phyloP scores from a whole-genome alignment of 805 yeast species.

The Wickerhamiella allomyrinae region DNA sequence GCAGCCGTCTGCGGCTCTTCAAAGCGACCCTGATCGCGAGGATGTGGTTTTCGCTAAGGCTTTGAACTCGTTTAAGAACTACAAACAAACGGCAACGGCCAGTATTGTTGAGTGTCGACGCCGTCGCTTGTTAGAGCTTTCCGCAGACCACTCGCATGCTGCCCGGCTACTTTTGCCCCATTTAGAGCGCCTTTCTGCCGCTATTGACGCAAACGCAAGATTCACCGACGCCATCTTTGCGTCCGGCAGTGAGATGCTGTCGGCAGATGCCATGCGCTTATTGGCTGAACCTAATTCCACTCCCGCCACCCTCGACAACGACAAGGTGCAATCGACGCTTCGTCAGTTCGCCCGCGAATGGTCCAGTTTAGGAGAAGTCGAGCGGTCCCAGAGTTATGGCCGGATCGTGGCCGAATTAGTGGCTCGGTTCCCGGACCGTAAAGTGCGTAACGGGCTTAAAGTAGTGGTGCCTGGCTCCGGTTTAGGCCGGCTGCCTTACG shows the following conservation, averaged over 20 bases:
- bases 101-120: not conserved
- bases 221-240: not conserved
- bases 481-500: constrained; percentile 67
- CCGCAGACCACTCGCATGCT: not conserved
- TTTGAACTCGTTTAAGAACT: not conserved
- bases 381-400: constrained; percentile 39
- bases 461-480: constrained; percentile 86
- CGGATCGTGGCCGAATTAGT: constrained; percentile 34
- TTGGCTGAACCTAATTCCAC: not conserved
- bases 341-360: constrained; percentile 72
- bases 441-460: constrained; percentile 7
- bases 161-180: not conserved
- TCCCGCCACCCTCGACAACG: constrained; percentile 28
- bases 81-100: not conserved
- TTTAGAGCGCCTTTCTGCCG: not conserved
- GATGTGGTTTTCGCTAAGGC: not conserved
- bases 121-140: not conserved
- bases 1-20: too few species aligned
- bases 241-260: not conserved
- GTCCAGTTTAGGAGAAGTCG: constrained; percentile 40
- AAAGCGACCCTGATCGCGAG: too few species aligned
- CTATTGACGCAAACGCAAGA: not conserved
- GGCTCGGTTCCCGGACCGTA: not conserved
- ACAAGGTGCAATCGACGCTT: constrained; percentile 43
- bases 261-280: not conserved